phyloP scores from a whole-genome alignment of 495 filamentous ascomycete species.

The Chaetomium fimeti region DNA sequence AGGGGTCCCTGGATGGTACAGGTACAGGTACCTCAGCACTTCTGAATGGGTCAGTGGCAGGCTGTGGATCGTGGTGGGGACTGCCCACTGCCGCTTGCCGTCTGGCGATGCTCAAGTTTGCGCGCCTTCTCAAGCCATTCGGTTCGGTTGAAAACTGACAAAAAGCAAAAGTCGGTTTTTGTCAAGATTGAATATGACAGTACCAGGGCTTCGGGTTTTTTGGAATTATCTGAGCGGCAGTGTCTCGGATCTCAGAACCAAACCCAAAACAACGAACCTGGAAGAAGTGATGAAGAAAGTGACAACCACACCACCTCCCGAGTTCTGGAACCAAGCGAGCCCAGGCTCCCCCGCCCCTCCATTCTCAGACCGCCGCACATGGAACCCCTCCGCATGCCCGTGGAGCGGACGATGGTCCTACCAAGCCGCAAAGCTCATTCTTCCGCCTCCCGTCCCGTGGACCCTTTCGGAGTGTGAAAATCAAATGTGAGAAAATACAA shows the following conservation, averaged over 20 bases:
- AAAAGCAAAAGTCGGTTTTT: neutral
- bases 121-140: slow-evolving; percentile 10
- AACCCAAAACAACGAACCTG: too few species aligned
- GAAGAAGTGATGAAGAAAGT: neutral
- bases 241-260: neutral
- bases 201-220: neutral
- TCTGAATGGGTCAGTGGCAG: slow-evolving; percentile 7
- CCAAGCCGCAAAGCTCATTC: neutral
- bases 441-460: neutral
- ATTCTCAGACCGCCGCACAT: slow-evolving; percentile 18
- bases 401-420: slow-evolving; percentile 16
- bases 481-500: neutral
- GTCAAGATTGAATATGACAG: neutral
- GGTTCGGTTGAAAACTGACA: slow-evolving; percentile 18
- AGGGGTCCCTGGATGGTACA: slow-evolving; percentile 20
- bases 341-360: neutral
- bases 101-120: slow-evolving; percentile 25
- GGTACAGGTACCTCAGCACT: slow-evolving; percentile 22
- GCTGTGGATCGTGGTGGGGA: slow-evolving; percentile 25
- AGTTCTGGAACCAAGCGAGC: neutral
- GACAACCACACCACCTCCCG: neutral
- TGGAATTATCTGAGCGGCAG: neutral
- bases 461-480: neutral
- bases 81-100: slow-evolving; percentile 34
- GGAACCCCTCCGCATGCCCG: slow-evolving; percentile 15